Evolutionary conservation across 2,329 filamentous ascomycete species (phyloP).

Genomic region (Phoma sp.): DNA sequence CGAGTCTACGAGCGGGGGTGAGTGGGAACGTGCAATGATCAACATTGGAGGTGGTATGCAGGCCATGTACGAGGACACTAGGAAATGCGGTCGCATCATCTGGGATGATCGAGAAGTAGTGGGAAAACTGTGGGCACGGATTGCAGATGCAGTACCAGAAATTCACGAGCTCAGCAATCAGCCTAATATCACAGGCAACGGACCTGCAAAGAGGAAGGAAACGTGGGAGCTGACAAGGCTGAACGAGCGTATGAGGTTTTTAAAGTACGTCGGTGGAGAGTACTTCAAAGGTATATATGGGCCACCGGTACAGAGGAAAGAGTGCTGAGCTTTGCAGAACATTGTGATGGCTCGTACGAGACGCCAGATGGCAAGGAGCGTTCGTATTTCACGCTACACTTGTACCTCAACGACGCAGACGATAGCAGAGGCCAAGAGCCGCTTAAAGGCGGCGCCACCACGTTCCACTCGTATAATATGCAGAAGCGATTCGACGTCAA

Average conservation of each 20-base stretch:
- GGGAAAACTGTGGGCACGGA: conserved; percentile 66
- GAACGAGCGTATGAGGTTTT: conserved; percentile 77
- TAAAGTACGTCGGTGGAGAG: conserved; percentile 73
- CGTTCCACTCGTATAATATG: conserved; percentile 52
- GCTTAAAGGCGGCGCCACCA: conserved; percentile 62
- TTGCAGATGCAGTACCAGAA: conserved; percentile 54
- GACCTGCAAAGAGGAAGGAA: conserved; percentile 51
- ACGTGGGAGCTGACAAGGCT: conserved; percentile 56
- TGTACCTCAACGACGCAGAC: conserved; percentile 59
- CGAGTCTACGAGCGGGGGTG: conserved; percentile 37
- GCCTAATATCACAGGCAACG: conserved; percentile 53
- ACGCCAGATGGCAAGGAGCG: conserved; percentile 60
- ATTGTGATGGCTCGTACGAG: conserved; percentile 70
- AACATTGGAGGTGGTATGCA: conserved; percentile 69
- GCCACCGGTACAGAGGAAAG: neutral
- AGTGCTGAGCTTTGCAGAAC: conserved; percentile 53
- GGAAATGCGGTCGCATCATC: conserved; percentile 78
- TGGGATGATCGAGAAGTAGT: conserved; percentile 71
- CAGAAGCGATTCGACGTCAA: conserved; percentile 50
- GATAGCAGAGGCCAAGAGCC: conserved; percentile 37
- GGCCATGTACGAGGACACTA: conserved; percentile 60
- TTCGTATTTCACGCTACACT: conserved; percentile 61
- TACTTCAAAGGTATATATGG: conserved; percentile 65
- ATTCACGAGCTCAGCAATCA: conserved; percentile 53
- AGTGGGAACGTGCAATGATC: conserved; percentile 73